These are phyloP conservation scores for Boletus rufocinnamomeus DNA, from an alignment of 768 basidiomycete genomes.

Conservation along the genomic window DNA sequence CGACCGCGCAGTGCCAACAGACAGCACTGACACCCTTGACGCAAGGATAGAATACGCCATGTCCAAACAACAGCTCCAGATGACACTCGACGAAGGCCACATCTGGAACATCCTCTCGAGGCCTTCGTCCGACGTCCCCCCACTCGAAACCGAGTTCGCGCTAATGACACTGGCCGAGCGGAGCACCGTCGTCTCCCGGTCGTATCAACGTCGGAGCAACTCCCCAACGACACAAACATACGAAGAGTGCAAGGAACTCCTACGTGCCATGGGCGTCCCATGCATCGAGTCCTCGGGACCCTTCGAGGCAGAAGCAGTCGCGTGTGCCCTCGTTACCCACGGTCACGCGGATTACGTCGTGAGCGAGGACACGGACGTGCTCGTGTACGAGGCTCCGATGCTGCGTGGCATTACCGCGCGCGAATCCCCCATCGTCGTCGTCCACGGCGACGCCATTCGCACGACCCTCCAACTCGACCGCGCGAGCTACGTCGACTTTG, in stretches of 20 bases:
- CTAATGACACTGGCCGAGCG: slow-evolving; percentile 44
- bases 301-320: slow-evolving; percentile 86
- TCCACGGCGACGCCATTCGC: slow-evolving; percentile 67
- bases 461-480: slow-evolving; percentile 55
- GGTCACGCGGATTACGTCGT: slow-evolving; percentile 86
- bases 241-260: slow-evolving; percentile 64
- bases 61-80: slow-evolving; percentile 62
- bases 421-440: slow-evolving; percentile 56
- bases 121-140: slow-evolving; percentile 9
- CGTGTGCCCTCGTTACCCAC: slow-evolving; percentile 69
- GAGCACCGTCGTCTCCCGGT: slow-evolving; percentile 60
- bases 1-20: slow-evolving; percentile 6
- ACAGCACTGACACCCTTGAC: slow-evolving; percentile 33
- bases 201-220: slow-evolving; percentile 63
- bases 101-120: slow-evolving; percentile 54
- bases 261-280: slow-evolving; percentile 81
- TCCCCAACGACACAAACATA: slow-evolving; percentile 69
- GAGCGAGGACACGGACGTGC: slow-evolving; percentile 89
- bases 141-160: slow-evolving; percentile 24
- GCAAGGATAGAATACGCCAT: slow-evolving; percentile 47
- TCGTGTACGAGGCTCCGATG: slow-evolving; percentile 81
- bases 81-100: slow-evolving; percentile 59
- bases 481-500: slow-evolving; percentile 75
- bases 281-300: slow-evolving; percentile 68
- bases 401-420: slow-evolving; percentile 73